Conservation (phyloP, 139 green algal species). For the Coelastrella sp. region DNA sequence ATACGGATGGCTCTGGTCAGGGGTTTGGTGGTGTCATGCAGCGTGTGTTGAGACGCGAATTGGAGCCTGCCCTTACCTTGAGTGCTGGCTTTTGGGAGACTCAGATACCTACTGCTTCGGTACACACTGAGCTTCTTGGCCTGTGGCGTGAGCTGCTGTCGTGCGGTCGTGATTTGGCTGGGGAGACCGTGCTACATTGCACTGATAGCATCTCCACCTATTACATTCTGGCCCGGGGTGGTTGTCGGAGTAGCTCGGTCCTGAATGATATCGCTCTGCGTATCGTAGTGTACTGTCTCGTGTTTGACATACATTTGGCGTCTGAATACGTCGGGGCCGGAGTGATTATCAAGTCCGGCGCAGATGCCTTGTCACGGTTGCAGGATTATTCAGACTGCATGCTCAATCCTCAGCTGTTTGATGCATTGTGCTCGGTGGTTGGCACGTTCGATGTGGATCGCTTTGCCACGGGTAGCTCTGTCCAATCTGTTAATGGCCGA, state of each 20-base stretch:
- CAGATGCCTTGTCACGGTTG: neutral
- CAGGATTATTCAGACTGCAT: conserved; percentile 27
- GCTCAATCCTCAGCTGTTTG: neutral
- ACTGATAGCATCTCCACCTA: conserved; percentile 32
- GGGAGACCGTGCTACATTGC: conserved; percentile 3
- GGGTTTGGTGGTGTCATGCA: conserved; percentile 21
- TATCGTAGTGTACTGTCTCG: conserved; percentile 14
- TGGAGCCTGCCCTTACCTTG: conserved; percentile 10
- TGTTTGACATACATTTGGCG: neutral
- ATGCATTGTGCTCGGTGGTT: neutral
- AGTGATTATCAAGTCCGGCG: conserved; percentile 20
- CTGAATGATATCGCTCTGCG: neutral
- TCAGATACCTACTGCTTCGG: neutral
- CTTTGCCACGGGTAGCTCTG: neutral
- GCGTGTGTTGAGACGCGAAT: neutral
- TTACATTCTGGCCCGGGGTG: neutral
- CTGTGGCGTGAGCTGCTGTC: conserved; percentile 10
- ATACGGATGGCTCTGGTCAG: conserved; percentile 16
- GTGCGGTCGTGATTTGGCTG: neutral
- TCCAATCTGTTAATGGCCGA: neutral
- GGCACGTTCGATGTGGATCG: neutral
- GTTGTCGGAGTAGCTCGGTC: neutral
- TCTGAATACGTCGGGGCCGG: conserved; percentile 17
- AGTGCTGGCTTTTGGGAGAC: conserved; percentile 7
- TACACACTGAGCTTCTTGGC: conserved; percentile 6